Percentiles rank a stretch among this genome's conserved stretches.
phyloP scores from a whole-genome alignment of 371 early-diverging fungal genomes.

The Mortierella sp. region DNA sequence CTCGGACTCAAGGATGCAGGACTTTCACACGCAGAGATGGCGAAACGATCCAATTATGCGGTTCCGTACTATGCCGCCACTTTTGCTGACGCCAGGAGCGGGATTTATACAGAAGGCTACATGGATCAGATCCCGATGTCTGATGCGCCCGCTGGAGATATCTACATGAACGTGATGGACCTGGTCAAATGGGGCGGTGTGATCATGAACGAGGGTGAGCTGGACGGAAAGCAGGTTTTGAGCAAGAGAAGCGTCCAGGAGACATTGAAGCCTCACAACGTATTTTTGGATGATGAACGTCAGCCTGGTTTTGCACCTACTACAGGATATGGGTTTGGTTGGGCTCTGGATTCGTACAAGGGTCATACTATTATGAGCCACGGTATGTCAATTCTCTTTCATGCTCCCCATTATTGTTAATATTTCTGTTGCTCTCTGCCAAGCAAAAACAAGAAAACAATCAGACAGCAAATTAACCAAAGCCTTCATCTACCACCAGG shows the following conservation, averaged over 20 bases:
- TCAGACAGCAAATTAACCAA: too few relatives aligned
- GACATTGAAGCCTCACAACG: slow-evolving; percentile 1
- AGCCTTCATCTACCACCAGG: neutral
- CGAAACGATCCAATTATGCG: slow-evolving; percentile 9
- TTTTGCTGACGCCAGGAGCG: neutral
- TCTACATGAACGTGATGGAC: slow-evolving; percentile 28
- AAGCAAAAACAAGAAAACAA: too few relatives aligned
- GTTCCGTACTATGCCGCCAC: neutral
- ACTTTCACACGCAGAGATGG: neutral
- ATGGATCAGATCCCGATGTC: slow-evolving; percentile 8
- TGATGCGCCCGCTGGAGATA: slow-evolving; percentile 26
- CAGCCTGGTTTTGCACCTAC: slow-evolving; percentile 7
- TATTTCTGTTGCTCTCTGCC: neutral
- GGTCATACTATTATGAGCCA: slow-evolving; percentile 15
- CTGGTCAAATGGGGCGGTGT: slow-evolving; percentile 16
- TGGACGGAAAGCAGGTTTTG: slow-evolving; percentile 26
- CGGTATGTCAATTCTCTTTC: slow-evolving; percentile 4
- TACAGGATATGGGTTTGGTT: slow-evolving; percentile 12
- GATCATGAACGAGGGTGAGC: slow-evolving; percentile 10
- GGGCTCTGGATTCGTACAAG: slow-evolving; percentile 19
- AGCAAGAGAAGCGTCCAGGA: slow-evolving; percentile 16
- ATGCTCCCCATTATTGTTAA: too few relatives aligned
- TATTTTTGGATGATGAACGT: neutral
- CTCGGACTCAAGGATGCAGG: slow-evolving; percentile 9
- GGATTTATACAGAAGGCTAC: neutral